Base-by-base conservation (phyloP, 2,329 filamentous ascomycete species). In the Claviceps humidiphila region DNA sequence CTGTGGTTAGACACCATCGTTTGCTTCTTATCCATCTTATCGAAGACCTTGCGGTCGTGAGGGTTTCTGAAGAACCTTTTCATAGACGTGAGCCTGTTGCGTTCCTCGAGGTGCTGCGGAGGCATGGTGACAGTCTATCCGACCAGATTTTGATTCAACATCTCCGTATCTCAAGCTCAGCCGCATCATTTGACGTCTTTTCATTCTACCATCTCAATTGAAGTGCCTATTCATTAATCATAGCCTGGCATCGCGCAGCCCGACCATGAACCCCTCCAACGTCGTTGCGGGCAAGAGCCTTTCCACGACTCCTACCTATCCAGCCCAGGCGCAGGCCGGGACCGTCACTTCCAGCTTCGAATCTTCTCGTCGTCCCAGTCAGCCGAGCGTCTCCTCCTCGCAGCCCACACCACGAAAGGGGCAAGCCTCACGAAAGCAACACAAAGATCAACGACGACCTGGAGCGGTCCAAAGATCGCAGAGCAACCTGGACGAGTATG, bases 391-490 rank as follows among this genome's bases (percentile, higher is more conserved):
- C 17, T 58, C 63, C 7, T 54, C 59, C 22, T 54, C 64, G 17
- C 67, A 66, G 54, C 55, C 67, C 34, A 61, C 78, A 47, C 80
- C 87, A 50, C 80, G 90, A 60, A 95, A 87, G 68, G 81, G 77
- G 51, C 91, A 97, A 71, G 74, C 73, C 45, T 74, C 78, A 51
- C 85, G 85, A 67, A 90, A 84, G 66, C 89, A 93, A 68, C 89
- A 96, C 71, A 89, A 88, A 65, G 81, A 81, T 57, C 86, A 89
- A 63, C 84, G 84, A 62, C 82, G 84, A 63, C 86, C 89, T 47
- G 75, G 78, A 53, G 55, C 63, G 17, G 64, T 62, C 41, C 64
- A 67, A 41, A 62, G 69, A 47, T 73, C 59, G 42, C 58, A 60
- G 50, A 60, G 59, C 24, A 58, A 61, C 8, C 57, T 85, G 59